Percentiles rank a stretch among this genome's conserved stretches.
Evolutionary conservation across 169 alveolate genomes (phyloP).

Genomic region (Amoebophrya sp.): DNA sequence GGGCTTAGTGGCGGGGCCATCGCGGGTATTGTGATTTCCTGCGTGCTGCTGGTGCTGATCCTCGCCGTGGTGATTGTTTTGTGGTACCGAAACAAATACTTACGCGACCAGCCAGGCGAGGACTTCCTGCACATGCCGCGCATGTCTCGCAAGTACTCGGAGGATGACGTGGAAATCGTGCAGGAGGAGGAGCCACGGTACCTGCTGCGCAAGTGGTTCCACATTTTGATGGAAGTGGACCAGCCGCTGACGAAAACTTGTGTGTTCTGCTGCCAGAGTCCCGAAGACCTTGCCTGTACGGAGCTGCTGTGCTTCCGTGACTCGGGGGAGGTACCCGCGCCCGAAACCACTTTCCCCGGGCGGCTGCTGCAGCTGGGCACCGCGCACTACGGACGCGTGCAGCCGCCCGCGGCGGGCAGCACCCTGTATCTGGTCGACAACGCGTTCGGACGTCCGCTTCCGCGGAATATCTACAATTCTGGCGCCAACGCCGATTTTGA

Average conservation of each 20-base stretch:
- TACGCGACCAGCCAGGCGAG: too few species aligned
- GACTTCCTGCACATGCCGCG: neutral
- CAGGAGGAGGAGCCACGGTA: neutral
- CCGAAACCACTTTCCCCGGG: neutral
- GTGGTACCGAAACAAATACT: too few species aligned
- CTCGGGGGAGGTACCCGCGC: too few species aligned
- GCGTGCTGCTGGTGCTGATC: too few species aligned
- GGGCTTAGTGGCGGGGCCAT: too few species aligned
- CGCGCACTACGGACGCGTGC: neutral
- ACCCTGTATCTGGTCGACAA: neutral
- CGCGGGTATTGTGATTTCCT: too few species aligned
- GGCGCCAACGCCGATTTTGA: too few species aligned
- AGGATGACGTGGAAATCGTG: neutral
- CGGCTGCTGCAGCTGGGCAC: neutral
- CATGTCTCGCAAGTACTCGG: neutral
- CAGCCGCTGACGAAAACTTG: neutral
- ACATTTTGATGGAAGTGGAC: neutral
- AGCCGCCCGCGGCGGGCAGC: neutral
- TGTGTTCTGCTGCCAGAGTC: neutral
- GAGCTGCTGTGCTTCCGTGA: neutral
- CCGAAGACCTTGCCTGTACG: neutral
- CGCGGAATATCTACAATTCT: neutral
- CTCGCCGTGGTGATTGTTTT: too few species aligned
- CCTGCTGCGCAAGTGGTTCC: slow-evolving; percentile 14
- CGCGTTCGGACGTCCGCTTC: neutral